These are phyloP conservation scores for Xerocomus brunneocitrinus DNA, from an alignment of 768 basidiomycete genomes.

Conservation along the genomic window DNA sequence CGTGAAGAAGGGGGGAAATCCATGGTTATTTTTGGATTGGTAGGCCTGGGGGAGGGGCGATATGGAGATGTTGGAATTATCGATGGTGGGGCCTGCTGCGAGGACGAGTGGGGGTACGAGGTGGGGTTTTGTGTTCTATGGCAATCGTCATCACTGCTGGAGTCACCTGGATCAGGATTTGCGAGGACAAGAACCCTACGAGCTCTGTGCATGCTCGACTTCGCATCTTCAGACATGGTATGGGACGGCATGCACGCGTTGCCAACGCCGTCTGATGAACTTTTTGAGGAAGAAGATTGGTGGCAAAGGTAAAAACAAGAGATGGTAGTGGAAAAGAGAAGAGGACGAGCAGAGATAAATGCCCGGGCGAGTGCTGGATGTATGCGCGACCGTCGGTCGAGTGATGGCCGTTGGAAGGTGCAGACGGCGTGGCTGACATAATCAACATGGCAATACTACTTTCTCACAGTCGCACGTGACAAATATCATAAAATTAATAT, in stretches of 20 bases:
- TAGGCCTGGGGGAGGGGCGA: constrained; percentile 18
- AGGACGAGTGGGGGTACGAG: constrained; percentile 24
- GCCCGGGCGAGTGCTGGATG: constrained; percentile 19
- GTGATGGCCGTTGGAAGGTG: constrained; percentile 27
- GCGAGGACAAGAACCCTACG: constrained; percentile 52
- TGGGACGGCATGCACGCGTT: constrained; percentile 30
- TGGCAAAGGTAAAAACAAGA: not conserved
- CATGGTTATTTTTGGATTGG: constrained; percentile 34
- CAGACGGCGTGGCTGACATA: constrained; percentile 29
- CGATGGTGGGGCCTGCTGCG: constrained; percentile 25
- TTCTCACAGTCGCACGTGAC: constrained; percentile 13
- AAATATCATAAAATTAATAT: constrained; percentile 2
- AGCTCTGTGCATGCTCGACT: constrained; percentile 32
- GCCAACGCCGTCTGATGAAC: constrained; percentile 23
- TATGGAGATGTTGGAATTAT: constrained; percentile 17
- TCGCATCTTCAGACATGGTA: constrained; percentile 60
- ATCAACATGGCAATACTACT: constrained; percentile 23
- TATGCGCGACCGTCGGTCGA: constrained; percentile 27
- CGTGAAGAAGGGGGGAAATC: constrained; percentile 36
- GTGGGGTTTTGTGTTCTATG: constrained; percentile 9
- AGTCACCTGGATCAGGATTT: constrained; percentile 55
- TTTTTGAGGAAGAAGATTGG: constrained; percentile 1
- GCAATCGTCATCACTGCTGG: constrained; percentile 37
- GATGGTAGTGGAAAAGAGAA: not conserved
- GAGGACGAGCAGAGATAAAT: constrained; percentile 5